Conservation (phyloP, 2,329 filamentous ascomycete species). For the Aspergillus intermedius region DNA sequence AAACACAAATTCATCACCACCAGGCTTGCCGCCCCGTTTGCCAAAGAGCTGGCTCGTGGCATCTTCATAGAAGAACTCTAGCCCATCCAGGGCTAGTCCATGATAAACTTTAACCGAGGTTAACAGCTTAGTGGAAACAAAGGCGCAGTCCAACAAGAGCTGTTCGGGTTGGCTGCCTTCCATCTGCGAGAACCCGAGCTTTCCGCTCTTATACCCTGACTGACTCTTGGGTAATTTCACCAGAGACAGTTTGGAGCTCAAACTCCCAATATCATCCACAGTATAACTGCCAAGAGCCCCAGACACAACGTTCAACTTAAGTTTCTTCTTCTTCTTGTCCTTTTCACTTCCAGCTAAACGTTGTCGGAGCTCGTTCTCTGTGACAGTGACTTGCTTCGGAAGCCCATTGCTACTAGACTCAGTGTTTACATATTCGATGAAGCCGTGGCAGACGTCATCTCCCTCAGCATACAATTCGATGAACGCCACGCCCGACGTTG, state of each 20-base stretch:
- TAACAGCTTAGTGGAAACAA: slow-evolving; percentile 64
- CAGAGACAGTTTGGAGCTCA: slow-evolving; percentile 64
- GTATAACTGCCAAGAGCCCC: slow-evolving; percentile 66
- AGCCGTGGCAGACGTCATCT: slow-evolving; percentile 72
- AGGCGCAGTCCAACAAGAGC: slow-evolving; percentile 64
- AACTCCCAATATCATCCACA: slow-evolving; percentile 66
- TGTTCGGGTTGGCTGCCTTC: slow-evolving; percentile 65
- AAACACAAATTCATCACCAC: slow-evolving; percentile 69
- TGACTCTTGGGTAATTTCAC: slow-evolving; percentile 71
- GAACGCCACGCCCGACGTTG: slow-evolving; percentile 74
- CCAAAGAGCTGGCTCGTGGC: slow-evolving; percentile 79
- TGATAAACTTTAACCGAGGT: slow-evolving; percentile 70
- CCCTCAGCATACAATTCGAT: slow-evolving; percentile 74
- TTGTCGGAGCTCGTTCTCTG: slow-evolving; percentile 66
- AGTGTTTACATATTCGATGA: slow-evolving; percentile 70
- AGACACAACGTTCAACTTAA: slow-evolving; percentile 70
- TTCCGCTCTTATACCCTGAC: slow-evolving; percentile 67
- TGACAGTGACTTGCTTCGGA: slow-evolving; percentile 66
- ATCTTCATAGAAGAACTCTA: slow-evolving; percentile 93
- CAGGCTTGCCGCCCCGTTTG: slow-evolving; percentile 63
- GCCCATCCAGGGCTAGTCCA: slow-evolving; percentile 68
- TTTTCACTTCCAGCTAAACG: slow-evolving; percentile 62
- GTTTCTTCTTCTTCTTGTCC: slow-evolving; percentile 56
- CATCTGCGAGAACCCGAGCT: slow-evolving; percentile 65
- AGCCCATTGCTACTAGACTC: slow-evolving; percentile 51